These are phyloP conservation scores for Angomonas ambiguus DNA, from an alignment of 208 protist genomes.

Conservation along the genomic window DNA sequence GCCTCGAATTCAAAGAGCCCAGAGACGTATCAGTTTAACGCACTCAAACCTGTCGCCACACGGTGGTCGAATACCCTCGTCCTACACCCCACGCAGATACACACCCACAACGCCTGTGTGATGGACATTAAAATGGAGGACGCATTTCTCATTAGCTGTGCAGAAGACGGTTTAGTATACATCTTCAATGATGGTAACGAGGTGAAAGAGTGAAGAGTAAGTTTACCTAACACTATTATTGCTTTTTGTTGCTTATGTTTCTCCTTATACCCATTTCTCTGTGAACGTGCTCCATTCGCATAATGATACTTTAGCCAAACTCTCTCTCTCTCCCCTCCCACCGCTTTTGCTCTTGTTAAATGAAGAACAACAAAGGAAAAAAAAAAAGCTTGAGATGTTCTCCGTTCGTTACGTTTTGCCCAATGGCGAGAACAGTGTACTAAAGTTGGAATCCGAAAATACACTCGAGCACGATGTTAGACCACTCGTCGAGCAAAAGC, in stretches of 20 bases:
- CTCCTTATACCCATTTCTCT: conserved; percentile 8
- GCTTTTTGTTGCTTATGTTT: conserved; percentile 1
- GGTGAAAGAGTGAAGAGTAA: not conserved
- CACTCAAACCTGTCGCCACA: conserved; percentile 2
- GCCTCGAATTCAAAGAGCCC: conserved; percentile 1
- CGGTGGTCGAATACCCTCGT: conserved; percentile 19
- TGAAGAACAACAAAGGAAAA: not conserved
- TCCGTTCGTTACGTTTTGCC: not conserved
- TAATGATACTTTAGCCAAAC: not conserved
- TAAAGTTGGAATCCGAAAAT: not conserved
- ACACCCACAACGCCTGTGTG: conserved; percentile 47
- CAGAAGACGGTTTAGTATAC: conserved; percentile 57
- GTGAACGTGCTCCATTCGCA: not conserved
- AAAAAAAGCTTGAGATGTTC: not conserved
- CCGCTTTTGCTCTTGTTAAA: no score
- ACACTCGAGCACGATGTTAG: not conserved
- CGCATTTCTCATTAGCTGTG: conserved; percentile 56
- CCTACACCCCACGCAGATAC: conserved; percentile 25
- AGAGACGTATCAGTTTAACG: conserved; percentile 12
- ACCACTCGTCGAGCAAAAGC: not conserved
- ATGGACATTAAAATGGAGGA: conserved; percentile 70
- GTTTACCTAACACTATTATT: not conserved
- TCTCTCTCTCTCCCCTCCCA: not conserved
- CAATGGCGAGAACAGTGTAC: not conserved
- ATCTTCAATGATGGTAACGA: conserved; percentile 19